Evolutionary conservation across 768 basidiomycete genomes (phyloP).

Genomic region (Coprinopsis marcescibilis): DNA sequence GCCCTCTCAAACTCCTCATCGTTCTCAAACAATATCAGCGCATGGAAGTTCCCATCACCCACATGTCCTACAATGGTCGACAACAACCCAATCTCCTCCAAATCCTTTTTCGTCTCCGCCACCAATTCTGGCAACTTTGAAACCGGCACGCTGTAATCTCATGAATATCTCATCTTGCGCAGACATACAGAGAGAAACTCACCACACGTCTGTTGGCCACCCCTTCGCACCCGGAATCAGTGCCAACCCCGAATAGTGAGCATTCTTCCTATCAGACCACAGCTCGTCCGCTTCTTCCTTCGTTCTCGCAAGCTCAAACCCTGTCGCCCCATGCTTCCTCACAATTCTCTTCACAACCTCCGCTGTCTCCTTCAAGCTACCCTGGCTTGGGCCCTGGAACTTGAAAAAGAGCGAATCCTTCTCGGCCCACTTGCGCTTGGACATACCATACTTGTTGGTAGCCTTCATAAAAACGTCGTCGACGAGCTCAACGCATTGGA

Average conservation of each 20-base stretch:
- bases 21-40: slow-evolving; percentile 50
- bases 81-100: slow-evolving; percentile 47
- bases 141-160: slow-evolving; percentile 44
- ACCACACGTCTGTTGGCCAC: slow-evolving; percentile 80
- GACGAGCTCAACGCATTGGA: slow-evolving; percentile 83
- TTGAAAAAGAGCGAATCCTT: slow-evolving; percentile 81
- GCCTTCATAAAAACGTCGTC: slow-evolving; percentile 68
- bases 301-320: slow-evolving; percentile 58
- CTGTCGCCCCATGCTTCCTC: slow-evolving; percentile 59
- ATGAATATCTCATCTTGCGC: neutral
- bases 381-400: slow-evolving; percentile 65
- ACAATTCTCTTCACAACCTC: slow-evolving; percentile 52
- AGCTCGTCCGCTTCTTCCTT: slow-evolving; percentile 63
- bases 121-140: slow-evolving; percentile 61
- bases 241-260: slow-evolving; percentile 49
- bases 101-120: slow-evolving; percentile 66
- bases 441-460: slow-evolving; percentile 50
- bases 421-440: slow-evolving; percentile 50
- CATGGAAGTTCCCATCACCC: slow-evolving; percentile 56
- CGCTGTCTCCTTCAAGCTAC: slow-evolving; percentile 57
- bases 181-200: slow-evolving; percentile 4
- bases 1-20: slow-evolving; percentile 46
- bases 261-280: slow-evolving; percentile 75
- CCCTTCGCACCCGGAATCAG: slow-evolving; percentile 50
- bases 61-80: slow-evolving; percentile 73